These are phyloP conservation scores for Aaosphaeria pasadenensis DNA, from an alignment of 2,329 filamentous ascomycete species.

Conservation along the genomic window DNA sequence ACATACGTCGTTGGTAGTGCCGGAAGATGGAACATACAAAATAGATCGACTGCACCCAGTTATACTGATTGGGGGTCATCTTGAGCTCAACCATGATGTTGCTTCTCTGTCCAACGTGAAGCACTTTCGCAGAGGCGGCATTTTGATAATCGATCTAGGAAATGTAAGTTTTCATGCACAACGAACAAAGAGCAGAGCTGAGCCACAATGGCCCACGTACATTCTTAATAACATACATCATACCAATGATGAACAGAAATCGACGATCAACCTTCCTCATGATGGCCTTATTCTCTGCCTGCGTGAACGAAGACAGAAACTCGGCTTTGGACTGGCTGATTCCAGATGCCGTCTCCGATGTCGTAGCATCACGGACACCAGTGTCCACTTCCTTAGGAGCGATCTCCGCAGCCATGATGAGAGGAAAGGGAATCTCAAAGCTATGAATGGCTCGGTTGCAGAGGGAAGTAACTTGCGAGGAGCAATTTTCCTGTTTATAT, in stretches of 20 bases:
- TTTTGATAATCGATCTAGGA: conserved; percentile 11
- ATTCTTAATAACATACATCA: conserved; percentile 13
- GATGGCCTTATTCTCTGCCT: conserved; percentile 8
- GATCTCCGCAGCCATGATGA: not conserved
- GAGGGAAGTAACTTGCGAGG: too few species aligned
- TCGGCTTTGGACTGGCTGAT: conserved; percentile 1
- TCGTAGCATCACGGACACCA: not conserved
- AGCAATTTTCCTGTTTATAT: too few species aligned
- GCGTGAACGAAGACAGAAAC: conserved; percentile 7
- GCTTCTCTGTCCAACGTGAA: conserved; percentile 8
- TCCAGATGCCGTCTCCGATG: conserved; percentile 1
- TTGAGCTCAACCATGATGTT: conserved; percentile 9
- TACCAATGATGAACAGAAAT: conserved; percentile 10
- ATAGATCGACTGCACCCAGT: conserved; percentile 13
- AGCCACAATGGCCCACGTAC: not conserved
- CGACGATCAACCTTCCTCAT: conserved; percentile 12
- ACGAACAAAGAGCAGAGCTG: too few species aligned
- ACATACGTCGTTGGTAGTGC: not conserved
- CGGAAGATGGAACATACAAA: conserved; percentile 1
- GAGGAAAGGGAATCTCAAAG: too few species aligned
- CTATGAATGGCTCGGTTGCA: too few species aligned
- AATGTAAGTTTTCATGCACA: too few species aligned
- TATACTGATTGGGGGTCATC: conserved; percentile 12
- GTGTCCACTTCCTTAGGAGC: not conserved
- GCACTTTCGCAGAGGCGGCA: conserved; percentile 10